These are phyloP conservation scores for Heliamphora exappendiculata DNA, from an alignment of 148 eudicot species.

Conservation along the genomic window DNA sequence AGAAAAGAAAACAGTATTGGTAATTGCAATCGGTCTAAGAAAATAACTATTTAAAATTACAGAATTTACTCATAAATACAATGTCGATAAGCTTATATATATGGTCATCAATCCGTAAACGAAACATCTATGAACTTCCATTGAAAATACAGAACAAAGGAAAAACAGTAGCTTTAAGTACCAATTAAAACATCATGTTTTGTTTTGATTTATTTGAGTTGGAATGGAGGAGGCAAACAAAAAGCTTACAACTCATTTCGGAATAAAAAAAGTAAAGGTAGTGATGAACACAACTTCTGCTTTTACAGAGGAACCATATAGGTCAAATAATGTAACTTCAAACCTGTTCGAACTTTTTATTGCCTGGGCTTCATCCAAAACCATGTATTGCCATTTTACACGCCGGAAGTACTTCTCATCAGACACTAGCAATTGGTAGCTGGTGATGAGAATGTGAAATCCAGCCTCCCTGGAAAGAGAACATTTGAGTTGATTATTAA, in stretches of 20 bases:
- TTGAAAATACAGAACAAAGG: not conserved
- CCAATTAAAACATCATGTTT: not conserved
- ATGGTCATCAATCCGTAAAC: not conserved
- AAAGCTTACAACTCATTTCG: not conserved
- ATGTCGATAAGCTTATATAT: not conserved
- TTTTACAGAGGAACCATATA: not conserved
- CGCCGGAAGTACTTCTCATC: conserved; percentile 94
- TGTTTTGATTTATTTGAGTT: not conserved
- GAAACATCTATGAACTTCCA: not conserved
- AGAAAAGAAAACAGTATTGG: not conserved
- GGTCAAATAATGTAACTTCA: conserved; percentile 5
- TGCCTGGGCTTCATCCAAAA: conserved; percentile 97
- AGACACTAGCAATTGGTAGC: conserved; percentile 86
- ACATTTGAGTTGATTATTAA: conserved; percentile 8
- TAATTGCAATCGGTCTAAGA: not conserved
- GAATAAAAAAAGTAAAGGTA: not conserved
- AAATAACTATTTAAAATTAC: not conserved
- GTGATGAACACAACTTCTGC: not conserved
- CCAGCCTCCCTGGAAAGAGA: conserved; percentile 71
- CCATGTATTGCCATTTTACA: conserved; percentile 99
- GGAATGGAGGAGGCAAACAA: not conserved
- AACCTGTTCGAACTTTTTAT: conserved; percentile 92
- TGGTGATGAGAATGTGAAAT: conserved; percentile 95
- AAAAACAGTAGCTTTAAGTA: not conserved
- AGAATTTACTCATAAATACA: not conserved